phyloP scores from a whole-genome alignment of 108 stramenopile genomes.

The Poteriospumella lacustris region DNA sequence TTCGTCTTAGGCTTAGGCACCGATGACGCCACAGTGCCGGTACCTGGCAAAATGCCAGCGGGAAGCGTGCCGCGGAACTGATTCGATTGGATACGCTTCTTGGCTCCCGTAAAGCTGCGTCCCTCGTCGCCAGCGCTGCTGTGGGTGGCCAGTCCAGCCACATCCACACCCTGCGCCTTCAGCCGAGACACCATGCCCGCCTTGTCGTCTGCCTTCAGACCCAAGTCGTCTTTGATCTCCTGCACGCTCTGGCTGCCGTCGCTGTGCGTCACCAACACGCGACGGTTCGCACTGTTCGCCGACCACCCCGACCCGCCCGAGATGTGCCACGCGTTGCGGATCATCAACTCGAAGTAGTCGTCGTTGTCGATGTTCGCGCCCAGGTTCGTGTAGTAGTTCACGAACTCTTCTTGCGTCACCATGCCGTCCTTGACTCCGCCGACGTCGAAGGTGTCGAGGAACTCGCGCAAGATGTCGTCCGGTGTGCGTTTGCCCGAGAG shows the following conservation, averaged over 20 bases:
- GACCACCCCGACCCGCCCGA: conserved; percentile 31
- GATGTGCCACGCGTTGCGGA: conserved; percentile 53
- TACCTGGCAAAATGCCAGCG: background rate
- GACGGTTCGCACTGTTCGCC: background rate
- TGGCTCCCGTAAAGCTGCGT: background rate
- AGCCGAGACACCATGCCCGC: background rate
- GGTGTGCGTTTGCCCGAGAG: background rate
- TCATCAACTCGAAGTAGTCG: conserved; percentile 48
- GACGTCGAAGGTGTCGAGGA: conserved; percentile 30
- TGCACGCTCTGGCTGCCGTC: conserved; percentile 29
- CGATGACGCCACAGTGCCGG: background rate
- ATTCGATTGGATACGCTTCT: background rate
- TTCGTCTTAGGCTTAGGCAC: background rate
- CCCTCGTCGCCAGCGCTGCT: no score
- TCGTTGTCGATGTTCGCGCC: conserved; percentile 38
- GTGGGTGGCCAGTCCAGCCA: background rate
- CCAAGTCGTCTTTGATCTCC: conserved; percentile 30
- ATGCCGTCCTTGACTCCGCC: background rate
- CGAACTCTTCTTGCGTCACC: conserved; percentile 42
- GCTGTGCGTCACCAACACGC: conserved; percentile 28
- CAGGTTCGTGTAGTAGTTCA: conserved; percentile 45
- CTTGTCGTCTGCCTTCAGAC: conserved; percentile 4
- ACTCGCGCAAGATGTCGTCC: conserved; percentile 11
- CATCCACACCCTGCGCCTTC: background rate
- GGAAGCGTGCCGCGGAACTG: background rate